Base-by-base conservation (phyloP, 2,329 filamentous ascomycete species). In the Coleophoma crateriformis region DNA sequence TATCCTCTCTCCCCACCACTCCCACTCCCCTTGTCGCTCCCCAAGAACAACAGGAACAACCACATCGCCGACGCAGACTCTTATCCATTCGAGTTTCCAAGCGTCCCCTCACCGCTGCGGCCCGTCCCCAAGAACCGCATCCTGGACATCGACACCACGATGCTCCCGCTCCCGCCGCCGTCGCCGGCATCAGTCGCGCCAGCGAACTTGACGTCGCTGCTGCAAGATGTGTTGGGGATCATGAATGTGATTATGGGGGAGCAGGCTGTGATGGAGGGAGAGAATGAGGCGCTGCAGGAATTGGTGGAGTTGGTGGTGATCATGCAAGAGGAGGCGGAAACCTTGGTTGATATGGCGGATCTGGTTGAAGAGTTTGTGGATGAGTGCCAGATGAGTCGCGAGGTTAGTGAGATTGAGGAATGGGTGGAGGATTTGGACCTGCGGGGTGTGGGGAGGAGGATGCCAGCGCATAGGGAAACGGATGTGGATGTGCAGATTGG, bases 301-400 rank as follows among this genome's bases (percentile, higher is more conserved):
- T 34, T 58, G 11, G 52, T 54, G 3, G 51, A 57, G 27, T 32
- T 58, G 6, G 54, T 58, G 2, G 49, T 54, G 3, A 57, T 55
- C 14, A 50, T 58, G 56, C 56, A 58, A 43, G 51, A 57, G 19
- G 56, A 58, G 45, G 54, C 56, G 6, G 56, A 58, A 17, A 46
- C 34, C 7, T 33, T 58, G 32, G 37, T 58, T 2, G 43, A 47
- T 3, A 41, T 58, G 27, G 48, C 51, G 3, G 51, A 52, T 42
- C 22, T 58, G 19, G 53, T 58, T 3, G 50, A 57, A 43, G 53
- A 54, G 17, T 57, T 48, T 34, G 47, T 52, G 15, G 56, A 55
- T n/a, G 52, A 53, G 35, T n/a, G 51, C 11, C 50, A 53, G 4
- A 39, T 49, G 13, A 33, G 33, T 7, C 48, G 45, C 13, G 20